phyloP scores from a whole-genome alignment of 2,329 filamentous ascomycete genomes.

The Trichoderma sp. region DNA sequence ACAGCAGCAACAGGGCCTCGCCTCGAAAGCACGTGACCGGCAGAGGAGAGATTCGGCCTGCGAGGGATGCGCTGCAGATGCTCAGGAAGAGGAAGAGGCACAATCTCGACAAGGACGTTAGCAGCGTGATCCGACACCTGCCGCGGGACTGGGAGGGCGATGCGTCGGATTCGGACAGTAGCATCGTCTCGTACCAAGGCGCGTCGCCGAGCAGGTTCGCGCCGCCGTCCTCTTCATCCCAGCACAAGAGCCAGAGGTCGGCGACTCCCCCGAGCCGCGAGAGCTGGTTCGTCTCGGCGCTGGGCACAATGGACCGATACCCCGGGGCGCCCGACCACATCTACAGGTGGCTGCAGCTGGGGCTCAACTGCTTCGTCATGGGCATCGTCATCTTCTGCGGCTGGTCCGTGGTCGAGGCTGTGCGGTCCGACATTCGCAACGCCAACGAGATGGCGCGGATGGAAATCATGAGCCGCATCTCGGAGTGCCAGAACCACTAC shows the following conservation, averaged over 20 bases:
- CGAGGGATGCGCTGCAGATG: conserved; percentile 39
- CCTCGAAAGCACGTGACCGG: conserved; percentile 54
- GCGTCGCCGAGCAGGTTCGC: not conserved
- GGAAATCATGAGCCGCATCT: conserved; percentile 71
- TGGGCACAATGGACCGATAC: conserved; percentile 58
- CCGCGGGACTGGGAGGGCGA: conserved; percentile 47
- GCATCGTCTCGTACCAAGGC: conserved; percentile 28
- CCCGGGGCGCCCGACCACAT: conserved; percentile 62
- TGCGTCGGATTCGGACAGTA: conserved; percentile 53
- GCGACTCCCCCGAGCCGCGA: not conserved
- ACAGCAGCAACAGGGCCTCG: conserved; percentile 47
- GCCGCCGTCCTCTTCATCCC: conserved; percentile 30
- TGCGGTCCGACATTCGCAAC: conserved; percentile 73
- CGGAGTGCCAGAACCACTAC: conserved; percentile 72
- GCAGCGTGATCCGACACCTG: conserved; percentile 52
- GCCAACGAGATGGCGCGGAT: conserved; percentile 70
- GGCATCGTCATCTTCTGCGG: conserved; percentile 63
- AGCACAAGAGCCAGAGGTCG: conserved; percentile 33
- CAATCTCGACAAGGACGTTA: conserved; percentile 55
- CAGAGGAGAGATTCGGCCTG: conserved; percentile 64
- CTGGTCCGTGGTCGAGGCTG: conserved; percentile 68
- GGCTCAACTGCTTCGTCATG: conserved; percentile 66
- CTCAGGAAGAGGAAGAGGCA: conserved; percentile 59
- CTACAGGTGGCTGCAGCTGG: conserved; percentile 60
- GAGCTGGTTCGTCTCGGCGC: conserved; percentile 47